Base-by-base conservation (phyloP, 306 rosid species). In the Quercus glauca region DNA sequence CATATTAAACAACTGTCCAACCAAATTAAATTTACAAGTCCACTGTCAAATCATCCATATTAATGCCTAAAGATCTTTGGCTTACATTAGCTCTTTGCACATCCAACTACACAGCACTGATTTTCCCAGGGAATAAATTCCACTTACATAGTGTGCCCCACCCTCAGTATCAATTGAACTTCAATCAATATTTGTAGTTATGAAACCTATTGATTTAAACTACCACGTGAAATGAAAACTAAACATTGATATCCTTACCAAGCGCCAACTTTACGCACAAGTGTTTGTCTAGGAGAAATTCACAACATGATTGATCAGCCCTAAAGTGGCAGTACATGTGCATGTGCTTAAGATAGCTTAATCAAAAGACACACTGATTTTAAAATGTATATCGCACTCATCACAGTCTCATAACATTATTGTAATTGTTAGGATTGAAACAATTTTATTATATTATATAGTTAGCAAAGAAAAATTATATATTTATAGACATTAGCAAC, bases 391-490 rank as follows among this genome's bases (percentile, higher is more conserved):
- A 61, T 76, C 81, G 78, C 83, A 79, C 65, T 68, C 73, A 73
- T 73, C 64, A 73, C 45, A 31, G 80, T 51, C 73, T 79, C 71
- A 43, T 75, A 25, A 72, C 73, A 73, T 73, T 58, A 72, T 79
- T 80, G 67, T 75, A 74, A 78, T 57, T 87, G 79, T 82, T 81
- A 60, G 80, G 73, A 59, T 60, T 74, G 43, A 86, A 82, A 77
- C 55, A 78, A 28, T 81, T 88, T 73, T 76, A 41, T 51, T 68
- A 67, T 73, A 80, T 79, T 72, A 78, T 58, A 83, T 85, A 75
- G 73, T 80, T 61, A 76, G 73, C 83, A 67, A 78, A 84, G 64
- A 55, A 33, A 60, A 83, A 18, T 69, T 8, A 76, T 73, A 81
- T 67, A 55, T 49, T 64, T 17, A 31, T 78, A 57, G n/a, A 80